Evolutionary conservation across 108 stramenopile genomes (phyloP).

Genomic region (Discostella pseudostelligera): DNA sequence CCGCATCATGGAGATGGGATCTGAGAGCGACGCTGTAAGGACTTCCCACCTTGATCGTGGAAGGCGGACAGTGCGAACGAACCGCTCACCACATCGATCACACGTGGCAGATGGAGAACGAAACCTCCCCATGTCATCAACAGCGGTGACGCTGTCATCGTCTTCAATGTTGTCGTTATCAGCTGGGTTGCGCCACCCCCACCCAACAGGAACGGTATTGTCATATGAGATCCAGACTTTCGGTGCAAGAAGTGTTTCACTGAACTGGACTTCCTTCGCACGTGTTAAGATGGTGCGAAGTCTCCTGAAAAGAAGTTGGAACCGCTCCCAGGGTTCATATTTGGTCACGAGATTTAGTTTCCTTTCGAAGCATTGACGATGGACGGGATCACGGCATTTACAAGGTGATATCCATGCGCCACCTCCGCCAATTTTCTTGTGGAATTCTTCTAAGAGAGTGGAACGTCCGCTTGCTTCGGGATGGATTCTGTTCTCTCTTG

Average conservation of each 20-base stretch:
- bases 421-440: conserved; percentile 15
- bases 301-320: conserved; percentile 1
- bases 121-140: no score
- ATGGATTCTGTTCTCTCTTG: not conserved
- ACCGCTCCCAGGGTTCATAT: conserved; percentile 21
- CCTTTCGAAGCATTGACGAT: conserved; percentile 25
- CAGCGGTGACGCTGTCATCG: no score
- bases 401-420: conserved; percentile 34
- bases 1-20: no score
- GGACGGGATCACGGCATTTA: conserved; percentile 29
- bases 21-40: no score
- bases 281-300: not conserved
- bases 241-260: conserved; percentile 5
- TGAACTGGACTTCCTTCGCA: not conserved
- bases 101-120: no score
- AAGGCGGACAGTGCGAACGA: no score
- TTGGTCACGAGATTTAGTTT: conserved; percentile 24
- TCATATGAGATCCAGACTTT: conserved; percentile 43
- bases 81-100: no score
- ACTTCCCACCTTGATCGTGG: no score
- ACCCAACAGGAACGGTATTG: conserved; percentile 8
- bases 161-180: conserved; percentile 2
- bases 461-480: conserved; percentile 7
- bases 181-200: not conserved
- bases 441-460: conserved; percentile 26